Base-by-base conservation (phyloP, 345 rosid species). In the Eucalyptus sp. region DNA sequence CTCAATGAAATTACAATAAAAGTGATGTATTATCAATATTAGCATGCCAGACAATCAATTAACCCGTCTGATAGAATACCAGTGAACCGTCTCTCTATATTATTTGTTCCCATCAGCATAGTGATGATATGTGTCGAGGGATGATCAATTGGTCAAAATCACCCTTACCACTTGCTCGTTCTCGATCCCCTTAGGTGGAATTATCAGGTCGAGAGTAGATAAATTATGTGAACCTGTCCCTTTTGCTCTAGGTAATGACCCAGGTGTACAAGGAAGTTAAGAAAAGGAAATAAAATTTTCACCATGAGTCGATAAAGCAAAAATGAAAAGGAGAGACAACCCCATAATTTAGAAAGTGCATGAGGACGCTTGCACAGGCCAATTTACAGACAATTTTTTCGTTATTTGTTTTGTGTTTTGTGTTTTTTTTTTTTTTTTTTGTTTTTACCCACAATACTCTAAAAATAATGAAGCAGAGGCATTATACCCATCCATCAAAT, bases 11-110 rank as follows among this genome's bases (percentile, higher is more conserved):
- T 33, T 17, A 33, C 13, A 68, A 33, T 68, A 17, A 68, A 68
- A 24, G 2, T 68, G 44, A 17, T 17, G 43, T 33, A 33, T 33
- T 71, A 9, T 71, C 7, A 0, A 31, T 68, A 17, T 68, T 68
- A 17, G 13, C 80, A 1, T 9, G 3, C 4, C 3, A 8, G 0
- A 3, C 33, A 66, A 66, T 66, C 41, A 66, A 31, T 31, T 66
- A 33, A 31, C 7, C 11, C 2, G 0, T 27, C 0, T 2, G 16
- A 60, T 60, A 29, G 8, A 60, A 27, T 66, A 15, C 0, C 10
- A 8, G 2, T 5, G 2, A 68, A 68, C 11, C 12, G 0, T 68
- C 80, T 68, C 18, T 33, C 44, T 68, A 68, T 37, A 7, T 68
- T 68, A 16, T 8, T 9, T 33, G 13, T 16, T 33, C 80, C 4